Evolutionary conservation across 192 early-diverging fungal species (phyloP).

Genomic region (Pilaira anomala): DNA sequence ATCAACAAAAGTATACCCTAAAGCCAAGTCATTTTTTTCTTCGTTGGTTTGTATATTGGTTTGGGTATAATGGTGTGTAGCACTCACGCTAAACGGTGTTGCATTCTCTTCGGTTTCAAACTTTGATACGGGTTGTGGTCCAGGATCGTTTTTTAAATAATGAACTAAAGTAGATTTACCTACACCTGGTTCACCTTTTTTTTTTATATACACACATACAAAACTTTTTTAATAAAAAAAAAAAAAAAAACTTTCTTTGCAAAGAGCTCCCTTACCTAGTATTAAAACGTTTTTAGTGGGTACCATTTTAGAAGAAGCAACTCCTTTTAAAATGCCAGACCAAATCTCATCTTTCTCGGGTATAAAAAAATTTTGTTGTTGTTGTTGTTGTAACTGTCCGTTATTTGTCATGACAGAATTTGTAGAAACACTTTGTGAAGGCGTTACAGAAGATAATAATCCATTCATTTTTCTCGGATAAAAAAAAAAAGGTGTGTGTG

Average conservation of each 20-base stretch:
- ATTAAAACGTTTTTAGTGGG: constrained; percentile 80
- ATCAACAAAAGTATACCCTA: constrained; percentile 81
- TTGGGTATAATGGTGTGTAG: constrained; percentile 38
- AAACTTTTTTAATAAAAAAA: neutral
- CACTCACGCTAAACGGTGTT: constrained; percentile 42
- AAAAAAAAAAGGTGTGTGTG: too few relatives aligned
- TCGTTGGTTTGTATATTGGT: constrained; percentile 27
- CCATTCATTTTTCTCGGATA: constrained; percentile 7
- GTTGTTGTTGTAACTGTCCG: neutral
- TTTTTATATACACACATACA: neutral
- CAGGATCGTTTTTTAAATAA: constrained; percentile 51
- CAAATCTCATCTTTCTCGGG: constrained; percentile 60
- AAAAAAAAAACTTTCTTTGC: neutral
- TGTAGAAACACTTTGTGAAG: constrained; percentile 15
- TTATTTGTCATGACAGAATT: neutral
- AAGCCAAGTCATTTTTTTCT: constrained; percentile 69
- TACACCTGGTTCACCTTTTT: constrained; percentile 65
- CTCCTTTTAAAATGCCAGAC: constrained; percentile 74
- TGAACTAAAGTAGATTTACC: constrained; percentile 84
- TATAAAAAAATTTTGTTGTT: constrained; percentile 1
- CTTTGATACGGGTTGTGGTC: constrained; percentile 29
- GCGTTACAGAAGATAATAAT: constrained; percentile 16
- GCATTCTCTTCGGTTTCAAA: constrained; percentile 35
- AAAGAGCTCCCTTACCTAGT: constrained; percentile 52
- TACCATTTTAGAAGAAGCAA: constrained; percentile 70